phyloP scores from a whole-genome alignment of 2,329 filamentous ascomycete species.

The Colletotrichum cuscutae region DNA sequence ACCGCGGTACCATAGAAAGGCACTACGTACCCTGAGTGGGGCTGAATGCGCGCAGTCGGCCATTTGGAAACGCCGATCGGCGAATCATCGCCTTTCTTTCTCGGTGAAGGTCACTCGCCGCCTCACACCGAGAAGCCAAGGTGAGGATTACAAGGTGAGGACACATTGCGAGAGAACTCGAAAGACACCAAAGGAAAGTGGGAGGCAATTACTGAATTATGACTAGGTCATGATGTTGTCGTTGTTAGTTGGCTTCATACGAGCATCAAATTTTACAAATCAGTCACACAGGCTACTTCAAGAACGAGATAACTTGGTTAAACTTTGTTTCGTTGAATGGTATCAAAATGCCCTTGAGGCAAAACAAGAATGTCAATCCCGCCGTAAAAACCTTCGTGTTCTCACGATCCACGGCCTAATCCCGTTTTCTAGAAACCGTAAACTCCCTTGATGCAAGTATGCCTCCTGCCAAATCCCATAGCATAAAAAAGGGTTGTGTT shows the following conservation, averaged over 20 bases:
- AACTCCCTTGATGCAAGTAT: constrained; percentile 14
- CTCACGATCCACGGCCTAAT: background rate
- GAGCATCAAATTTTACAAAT: background rate
- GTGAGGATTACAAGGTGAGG: background rate
- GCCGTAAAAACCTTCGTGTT: background rate
- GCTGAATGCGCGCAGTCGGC: constrained; percentile 1
- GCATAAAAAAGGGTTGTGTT: background rate
- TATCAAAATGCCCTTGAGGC: constrained; percentile 11
- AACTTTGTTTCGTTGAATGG: constrained; percentile 3
- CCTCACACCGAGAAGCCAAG: background rate
- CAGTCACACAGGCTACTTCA: background rate
- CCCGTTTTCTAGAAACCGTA: constrained; percentile 1
- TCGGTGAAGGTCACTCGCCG: constrained; percentile 6
- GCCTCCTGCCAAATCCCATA: background rate
- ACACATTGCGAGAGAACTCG: constrained; percentile 26
- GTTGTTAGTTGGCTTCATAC: background rate
- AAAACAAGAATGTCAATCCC: constrained; percentile 7
- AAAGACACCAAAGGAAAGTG: background rate
- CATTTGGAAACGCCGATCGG: background rate
- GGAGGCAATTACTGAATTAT: background rate
- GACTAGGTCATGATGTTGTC: accelerated
- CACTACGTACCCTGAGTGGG: constrained; percentile 4
- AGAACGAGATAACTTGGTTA: background rate
- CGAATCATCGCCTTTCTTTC: background rate
- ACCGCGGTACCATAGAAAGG: background rate